Evolutionary conservation across 805 yeast genomes (phyloP).

Genomic region (Saccharomycopsis olivae): DNA sequence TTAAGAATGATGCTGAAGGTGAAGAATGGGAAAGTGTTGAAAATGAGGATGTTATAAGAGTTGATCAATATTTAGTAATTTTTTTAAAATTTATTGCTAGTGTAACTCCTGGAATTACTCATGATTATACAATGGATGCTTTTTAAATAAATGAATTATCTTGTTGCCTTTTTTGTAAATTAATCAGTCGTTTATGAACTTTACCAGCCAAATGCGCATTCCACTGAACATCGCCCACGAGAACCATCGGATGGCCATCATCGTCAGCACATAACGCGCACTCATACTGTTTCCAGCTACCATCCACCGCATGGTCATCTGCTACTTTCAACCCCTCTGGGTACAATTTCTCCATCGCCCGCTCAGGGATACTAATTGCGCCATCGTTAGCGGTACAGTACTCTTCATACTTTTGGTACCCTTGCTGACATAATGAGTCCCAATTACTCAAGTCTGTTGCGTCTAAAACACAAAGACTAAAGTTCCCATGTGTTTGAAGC

Average conservation of each 20-base stretch:
- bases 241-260: conserved; percentile 40
- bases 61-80: conserved; percentile 82
- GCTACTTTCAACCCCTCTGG: too few species aligned
- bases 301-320: too few species aligned
- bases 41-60: conserved; percentile 48
- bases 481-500: too few species aligned
- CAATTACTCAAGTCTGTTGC: conserved; percentile 64
- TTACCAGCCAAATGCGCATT: conserved; percentile 55
- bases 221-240: conserved; percentile 70
- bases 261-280: conserved; percentile 35
- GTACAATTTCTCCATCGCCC: too few species aligned
- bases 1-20: conserved; percentile 25
- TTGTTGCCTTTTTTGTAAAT: too few species aligned
- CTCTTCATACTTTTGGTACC: too few species aligned
- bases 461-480: too few species aligned
- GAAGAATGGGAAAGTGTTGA: conserved; percentile 53
- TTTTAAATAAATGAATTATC: conserved; percentile 36
- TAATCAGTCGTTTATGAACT: too few species aligned
- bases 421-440: too few species aligned
- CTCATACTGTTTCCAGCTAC: too few species aligned
- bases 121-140: conserved; percentile 98
- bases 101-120: conserved; percentile 96
- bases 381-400: too few species aligned
- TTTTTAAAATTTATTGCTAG: conserved; percentile 92
- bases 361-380: too few species aligned